Evolutionary conservation across 1,139 yeast genomes (phyloP), one percentile per base, ranked within the genome.

Genomic region (Debaryomyces sp.): DNA sequence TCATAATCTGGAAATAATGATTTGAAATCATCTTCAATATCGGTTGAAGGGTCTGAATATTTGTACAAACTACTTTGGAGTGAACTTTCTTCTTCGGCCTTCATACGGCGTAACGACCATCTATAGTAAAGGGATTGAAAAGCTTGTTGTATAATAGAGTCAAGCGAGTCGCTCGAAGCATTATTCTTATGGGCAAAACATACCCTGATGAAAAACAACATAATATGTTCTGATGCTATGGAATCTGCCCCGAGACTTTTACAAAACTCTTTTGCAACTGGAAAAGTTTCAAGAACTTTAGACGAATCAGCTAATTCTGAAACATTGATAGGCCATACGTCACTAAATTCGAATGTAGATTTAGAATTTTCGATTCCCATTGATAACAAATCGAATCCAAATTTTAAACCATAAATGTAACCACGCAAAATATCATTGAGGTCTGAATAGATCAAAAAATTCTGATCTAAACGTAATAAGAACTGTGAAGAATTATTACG

Each of bases 1-100:
- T 90, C 97, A 58, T 82, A 90, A 60, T 90, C 97, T 0, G 98
- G 98, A 77, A 94, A 94, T 68, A 92, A 66, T 24, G 66, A 63
- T 59, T 72, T 80, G 67, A 92, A 89, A 48, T 91, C 97, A 23
- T 78, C 84, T 53, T 87, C 95, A 9, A 82, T 77, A 55, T 87
- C 89, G 33, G 76, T 79, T 4, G 82, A 81, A 2, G 82, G 79
- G 51, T 87, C 86, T 26, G 73, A 79, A 62, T 80, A 89, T 59
- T 78, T 85, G 66, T 80, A 88, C 43, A 88, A 71, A 23, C 86
- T 83, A 1, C 82, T 81, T 43, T 82, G 80, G 49, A 81, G 81
- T 10, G 81, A 78, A 9, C 77, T 82, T 37, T 79, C 80, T 56
- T 87, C 85, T 54, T 88, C 90, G 45, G 78, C 76, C 53, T 84